Percentiles rank a stretch among this genome's conserved stretches.
phyloP scores from a whole-genome alignment of 2,329 filamentous ascomycete genomes.

The Aspergillus japonicus region DNA sequence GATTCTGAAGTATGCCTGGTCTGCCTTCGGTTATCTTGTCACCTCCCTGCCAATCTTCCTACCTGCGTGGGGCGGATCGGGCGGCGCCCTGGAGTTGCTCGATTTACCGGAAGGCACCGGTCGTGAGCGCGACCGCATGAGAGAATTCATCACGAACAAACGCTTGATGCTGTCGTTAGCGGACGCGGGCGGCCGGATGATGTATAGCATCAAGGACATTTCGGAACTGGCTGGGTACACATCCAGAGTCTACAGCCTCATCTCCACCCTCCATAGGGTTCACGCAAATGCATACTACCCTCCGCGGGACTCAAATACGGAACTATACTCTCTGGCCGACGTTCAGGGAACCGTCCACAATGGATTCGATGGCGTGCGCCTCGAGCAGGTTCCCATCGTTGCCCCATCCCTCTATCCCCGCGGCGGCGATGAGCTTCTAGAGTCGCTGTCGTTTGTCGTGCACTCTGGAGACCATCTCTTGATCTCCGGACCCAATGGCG shows the following conservation, averaged over 20 bases:
- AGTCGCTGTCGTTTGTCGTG: conserved; percentile 84
- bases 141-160: conserved; percentile 99
- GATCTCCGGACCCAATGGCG: conserved; percentile 91
- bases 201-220: conserved; percentile 99
- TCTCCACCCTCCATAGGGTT: conserved; percentile 89
- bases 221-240: conserved; percentile 95
- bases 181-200: conserved; percentile 95
- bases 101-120: conserved; percentile 32
- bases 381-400: conserved; percentile 91
- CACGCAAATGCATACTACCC: conserved; percentile 85
- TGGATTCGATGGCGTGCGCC: conserved; percentile 88
- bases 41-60: conserved; percentile 92
- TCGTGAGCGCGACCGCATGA: conserved; percentile 84
- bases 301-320: conserved; percentile 64
- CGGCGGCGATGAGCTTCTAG: conserved; percentile 87
- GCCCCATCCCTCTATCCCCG: conserved; percentile 84
- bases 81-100: conserved; percentile 67
- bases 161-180: conserved; percentile 95
- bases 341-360: conserved; percentile 91
- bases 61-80: conserved; percentile 86
- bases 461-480: conserved; percentile 88
- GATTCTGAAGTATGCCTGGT: conserved; percentile 98
- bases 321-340: conserved; percentile 86
- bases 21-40: conserved; percentile 91
- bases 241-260: conserved; percentile 90